A percentile compares a stretch with the other conserved stretches of the same genome.
phyloP scores from a whole-genome alignment of 139 green algal species.

The Chlorella ohadii region DNA sequence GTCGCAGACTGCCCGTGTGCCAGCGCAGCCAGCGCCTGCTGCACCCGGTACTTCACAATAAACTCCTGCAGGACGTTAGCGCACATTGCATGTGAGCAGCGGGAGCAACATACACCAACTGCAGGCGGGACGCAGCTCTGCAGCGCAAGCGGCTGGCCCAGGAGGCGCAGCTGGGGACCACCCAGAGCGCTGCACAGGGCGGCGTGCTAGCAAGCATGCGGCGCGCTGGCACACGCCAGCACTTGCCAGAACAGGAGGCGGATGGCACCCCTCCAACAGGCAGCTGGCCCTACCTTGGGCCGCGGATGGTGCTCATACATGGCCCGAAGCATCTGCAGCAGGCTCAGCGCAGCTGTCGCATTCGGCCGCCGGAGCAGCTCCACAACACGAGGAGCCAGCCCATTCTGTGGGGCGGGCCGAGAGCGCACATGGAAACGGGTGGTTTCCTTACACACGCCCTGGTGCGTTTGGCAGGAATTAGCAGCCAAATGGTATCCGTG shows the following conservation, averaged over 20 bases:
- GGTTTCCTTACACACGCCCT: too few relatives aligned
- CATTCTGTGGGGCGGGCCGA: not conserved
- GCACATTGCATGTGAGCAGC: too few relatives aligned
- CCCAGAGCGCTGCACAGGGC: too few relatives aligned
- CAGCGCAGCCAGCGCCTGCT: conserved; percentile 55
- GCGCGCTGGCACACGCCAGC: not conserved
- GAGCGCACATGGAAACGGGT: not conserved
- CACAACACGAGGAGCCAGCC: conserved; percentile 46
- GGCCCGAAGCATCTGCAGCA: conserved; percentile 67
- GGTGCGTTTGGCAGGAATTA: too few relatives aligned
- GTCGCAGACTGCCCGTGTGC: conserved; percentile 25
- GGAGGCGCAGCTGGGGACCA: too few relatives aligned
- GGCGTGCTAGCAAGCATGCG: too few relatives aligned
- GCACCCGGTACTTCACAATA: conserved; percentile 65
- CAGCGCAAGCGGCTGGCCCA: not conserved
- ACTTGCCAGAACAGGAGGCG: not conserved
- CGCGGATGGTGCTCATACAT: conserved; percentile 82
- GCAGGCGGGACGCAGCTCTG: too few relatives aligned
- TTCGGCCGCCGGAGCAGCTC: conserved; percentile 50
- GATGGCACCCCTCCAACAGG: not conserved
- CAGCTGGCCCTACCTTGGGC: conserved; percentile 62
- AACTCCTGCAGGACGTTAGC: conserved; percentile 56
- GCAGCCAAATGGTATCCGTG: too few relatives aligned
- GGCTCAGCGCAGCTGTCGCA: conserved; percentile 33
- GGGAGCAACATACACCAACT: too few relatives aligned